Evolutionary conservation across 164 flowering plant genomes (phyloP).

Genomic region (Tetrastigma voinierianum): DNA sequence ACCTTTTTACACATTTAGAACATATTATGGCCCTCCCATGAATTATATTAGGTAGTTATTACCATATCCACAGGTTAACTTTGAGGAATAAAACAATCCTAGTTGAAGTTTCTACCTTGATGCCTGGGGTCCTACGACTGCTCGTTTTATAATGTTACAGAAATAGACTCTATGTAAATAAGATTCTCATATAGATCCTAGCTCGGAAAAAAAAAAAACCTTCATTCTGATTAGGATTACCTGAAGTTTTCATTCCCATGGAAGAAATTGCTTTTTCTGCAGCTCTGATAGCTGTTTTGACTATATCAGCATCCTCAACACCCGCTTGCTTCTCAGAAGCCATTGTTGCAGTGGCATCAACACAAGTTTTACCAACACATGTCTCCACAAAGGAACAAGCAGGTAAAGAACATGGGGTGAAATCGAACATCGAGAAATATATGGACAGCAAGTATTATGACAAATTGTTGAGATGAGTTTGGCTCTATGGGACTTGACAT

Average conservation of each 20-base stretch:
- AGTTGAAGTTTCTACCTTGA: not conserved
- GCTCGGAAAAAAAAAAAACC: no score
- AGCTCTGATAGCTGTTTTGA: conserved; percentile 53
- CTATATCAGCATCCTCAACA: conserved; percentile 25
- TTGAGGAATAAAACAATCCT: not conserved
- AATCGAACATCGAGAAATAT: conserved; percentile 32
- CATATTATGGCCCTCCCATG: not conserved
- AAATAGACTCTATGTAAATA: no score
- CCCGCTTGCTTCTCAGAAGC: conserved; percentile 10
- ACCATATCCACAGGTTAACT: not conserved
- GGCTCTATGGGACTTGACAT: conserved; percentile 25
- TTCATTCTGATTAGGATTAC: no score
- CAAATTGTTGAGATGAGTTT: conserved; percentile 21
- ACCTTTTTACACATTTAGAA: not conserved
- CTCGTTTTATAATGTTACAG: no score
- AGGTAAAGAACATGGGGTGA: conserved; percentile 34
- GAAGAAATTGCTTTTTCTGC: conserved; percentile 62
- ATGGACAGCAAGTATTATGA: conserved; percentile 49
- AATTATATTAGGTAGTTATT: not conserved
- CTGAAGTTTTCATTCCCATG: conserved; percentile 22
- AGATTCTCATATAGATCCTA: no score
- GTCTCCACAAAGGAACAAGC: conserved; percentile 28
- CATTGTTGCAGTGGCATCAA: conserved; percentile 13
- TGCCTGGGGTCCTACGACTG: not conserved
- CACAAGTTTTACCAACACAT: conserved; percentile 18